phyloP scores from a whole-genome alignment of 345 rosid genomes.

The Hypericum perforatum region DNA sequence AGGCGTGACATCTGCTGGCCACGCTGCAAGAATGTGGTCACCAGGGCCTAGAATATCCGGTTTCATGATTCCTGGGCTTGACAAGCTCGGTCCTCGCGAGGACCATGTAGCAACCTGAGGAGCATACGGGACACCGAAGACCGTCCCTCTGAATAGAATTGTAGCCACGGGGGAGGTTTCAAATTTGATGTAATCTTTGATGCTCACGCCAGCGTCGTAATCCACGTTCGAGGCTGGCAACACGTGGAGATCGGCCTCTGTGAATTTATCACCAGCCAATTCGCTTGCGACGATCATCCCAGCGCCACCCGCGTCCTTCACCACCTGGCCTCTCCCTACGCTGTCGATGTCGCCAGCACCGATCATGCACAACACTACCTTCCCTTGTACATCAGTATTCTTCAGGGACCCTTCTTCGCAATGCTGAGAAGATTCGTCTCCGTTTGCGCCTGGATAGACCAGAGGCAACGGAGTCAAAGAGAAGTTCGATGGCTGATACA shows the following conservation, averaged over 20 bases:
- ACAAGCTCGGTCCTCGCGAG: not conserved
- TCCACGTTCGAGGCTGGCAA: conserved; percentile 16
- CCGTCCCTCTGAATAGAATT: not conserved
- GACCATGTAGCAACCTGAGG: not conserved
- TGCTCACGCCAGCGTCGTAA: conserved; percentile 13
- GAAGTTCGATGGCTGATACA: not conserved
- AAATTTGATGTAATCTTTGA: conserved; percentile 18
- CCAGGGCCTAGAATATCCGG: conserved; percentile 1
- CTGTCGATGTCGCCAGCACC: not conserved
- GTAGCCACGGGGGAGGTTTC: not conserved
- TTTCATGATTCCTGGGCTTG: not conserved
- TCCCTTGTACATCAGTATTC: too few relatives aligned
- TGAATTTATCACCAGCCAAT: too few relatives aligned
- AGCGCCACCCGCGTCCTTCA: not conserved
- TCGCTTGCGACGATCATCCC: conserved; percentile 1
- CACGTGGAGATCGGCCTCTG: conserved; percentile 13
- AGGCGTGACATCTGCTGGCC: too few relatives aligned
- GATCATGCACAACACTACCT: not conserved
- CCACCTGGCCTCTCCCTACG: not conserved
- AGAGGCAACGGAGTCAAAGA: not conserved
- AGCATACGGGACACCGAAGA: too few relatives aligned
- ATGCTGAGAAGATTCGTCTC: not conserved
- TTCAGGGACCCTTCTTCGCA: too few relatives aligned
- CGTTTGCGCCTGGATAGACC: not conserved
- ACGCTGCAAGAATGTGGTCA: not conserved